Conservation (phyloP, 768 basidiomycete genomes). For the Suillus plorans region DNA sequence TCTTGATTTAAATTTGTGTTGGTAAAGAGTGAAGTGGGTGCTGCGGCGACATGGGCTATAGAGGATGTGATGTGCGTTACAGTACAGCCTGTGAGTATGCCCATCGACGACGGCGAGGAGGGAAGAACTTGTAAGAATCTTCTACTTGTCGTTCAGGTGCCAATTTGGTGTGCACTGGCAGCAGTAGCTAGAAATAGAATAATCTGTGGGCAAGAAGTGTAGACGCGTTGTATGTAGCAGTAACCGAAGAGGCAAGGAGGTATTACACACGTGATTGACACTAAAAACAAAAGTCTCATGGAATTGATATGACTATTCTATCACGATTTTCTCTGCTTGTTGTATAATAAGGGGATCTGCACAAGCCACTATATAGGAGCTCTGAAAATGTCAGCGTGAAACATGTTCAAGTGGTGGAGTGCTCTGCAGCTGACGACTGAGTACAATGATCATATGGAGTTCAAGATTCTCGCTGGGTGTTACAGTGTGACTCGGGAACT, state of each 20-base stretch:
- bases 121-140: background rate
- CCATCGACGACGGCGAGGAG: background rate
- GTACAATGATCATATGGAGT: slow-evolving; percentile 65
- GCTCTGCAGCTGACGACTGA: slow-evolving; percentile 84
- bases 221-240: background rate
- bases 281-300: background rate
- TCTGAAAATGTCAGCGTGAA: background rate
- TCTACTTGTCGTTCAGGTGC: slow-evolving; percentile 8
- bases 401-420: slow-evolving; percentile 83
- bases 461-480: slow-evolving; percentile 66
- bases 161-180: background rate
- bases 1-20: slow-evolving; percentile 14
- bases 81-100: background rate
- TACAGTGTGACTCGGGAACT: background rate
- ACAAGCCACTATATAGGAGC: too few relatives aligned
- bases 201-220: background rate
- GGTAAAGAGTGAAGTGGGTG: background rate
- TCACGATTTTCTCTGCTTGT: background rate
- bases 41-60: slow-evolving; percentile 1
- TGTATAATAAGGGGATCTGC: background rate
- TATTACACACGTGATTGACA: background rate
- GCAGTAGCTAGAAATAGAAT: background rate
- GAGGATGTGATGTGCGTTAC: background rate
- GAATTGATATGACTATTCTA: background rate
- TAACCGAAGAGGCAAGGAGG: background rate